Conservation (phyloP, 2,329 filamentous ascomycete genomes). For the Neonectria coccinea region DNA sequence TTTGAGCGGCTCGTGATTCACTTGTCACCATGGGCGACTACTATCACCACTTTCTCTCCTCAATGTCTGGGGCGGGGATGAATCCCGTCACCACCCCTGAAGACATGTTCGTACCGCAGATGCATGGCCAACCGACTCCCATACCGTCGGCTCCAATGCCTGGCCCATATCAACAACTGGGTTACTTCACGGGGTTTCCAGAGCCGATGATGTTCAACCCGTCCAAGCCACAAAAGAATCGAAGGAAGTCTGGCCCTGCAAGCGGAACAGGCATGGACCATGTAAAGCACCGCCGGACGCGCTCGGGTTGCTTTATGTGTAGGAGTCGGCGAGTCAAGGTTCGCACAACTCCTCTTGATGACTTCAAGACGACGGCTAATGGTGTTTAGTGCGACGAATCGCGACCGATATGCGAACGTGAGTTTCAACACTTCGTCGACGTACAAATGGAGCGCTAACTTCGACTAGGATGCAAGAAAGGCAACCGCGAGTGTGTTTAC, state of each 20-base stretch:
- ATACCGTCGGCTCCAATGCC: conserved; percentile 51
- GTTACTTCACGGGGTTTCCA: conserved; percentile 63
- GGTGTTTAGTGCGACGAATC: conserved; percentile 83
- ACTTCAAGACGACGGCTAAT: conserved; percentile 28
- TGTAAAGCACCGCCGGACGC: conserved; percentile 91
- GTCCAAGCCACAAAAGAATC: conserved; percentile 61
- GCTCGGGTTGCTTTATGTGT: conserved; percentile 95
- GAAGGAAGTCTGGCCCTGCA: conserved; percentile 60
- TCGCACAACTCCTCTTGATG: conserved; percentile 35
- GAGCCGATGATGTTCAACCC: conserved; percentile 62
- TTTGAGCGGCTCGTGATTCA: conserved; percentile 20
- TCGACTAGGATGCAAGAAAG: conserved; percentile 85
- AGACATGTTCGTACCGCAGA: conserved; percentile 54
- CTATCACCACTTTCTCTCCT: conserved; percentile 67
- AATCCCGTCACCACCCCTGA: conserved; percentile 54
- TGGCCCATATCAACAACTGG: conserved; percentile 59
- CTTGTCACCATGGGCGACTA: conserved; percentile 63
- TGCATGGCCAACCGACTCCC: conserved; percentile 48
- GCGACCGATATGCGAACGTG: conserved; percentile 86
- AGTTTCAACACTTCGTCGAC: conserved; percentile 43
- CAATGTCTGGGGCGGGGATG: conserved; percentile 60
- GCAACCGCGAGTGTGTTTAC: conserved; percentile 89
- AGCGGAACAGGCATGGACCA: conserved; percentile 67
- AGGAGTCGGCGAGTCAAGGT: conserved; percentile 87
- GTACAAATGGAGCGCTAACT: conserved; percentile 24